Evolutionary conservation across 2,329 filamentous ascomycete species (phyloP).

Genomic region (Phialophora verrucosa): DNA sequence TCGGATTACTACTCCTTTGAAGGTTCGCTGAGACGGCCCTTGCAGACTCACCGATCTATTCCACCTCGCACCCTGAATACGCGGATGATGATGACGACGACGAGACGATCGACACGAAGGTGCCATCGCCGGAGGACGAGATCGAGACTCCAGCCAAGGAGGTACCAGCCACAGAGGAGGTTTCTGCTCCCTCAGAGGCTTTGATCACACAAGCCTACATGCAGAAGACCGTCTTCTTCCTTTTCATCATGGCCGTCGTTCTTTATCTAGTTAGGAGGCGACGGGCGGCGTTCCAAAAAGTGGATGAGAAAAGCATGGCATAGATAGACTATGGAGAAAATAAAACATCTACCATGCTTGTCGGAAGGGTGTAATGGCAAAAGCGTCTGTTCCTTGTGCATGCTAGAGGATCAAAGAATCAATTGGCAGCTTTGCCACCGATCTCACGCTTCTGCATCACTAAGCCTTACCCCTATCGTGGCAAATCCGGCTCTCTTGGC

Average conservation of each 20-base stretch:
- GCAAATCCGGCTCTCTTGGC: neutral
- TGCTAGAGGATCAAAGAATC: neutral
- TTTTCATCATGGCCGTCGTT: slow-evolving; percentile 31
- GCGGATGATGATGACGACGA: slow-evolving; percentile 24
- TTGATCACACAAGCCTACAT: slow-evolving; percentile 33
- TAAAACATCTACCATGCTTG: neutral
- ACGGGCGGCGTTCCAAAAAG: slow-evolving; percentile 25
- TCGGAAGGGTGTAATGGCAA: neutral
- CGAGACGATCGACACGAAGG: slow-evolving; percentile 17
- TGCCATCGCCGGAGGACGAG: slow-evolving; percentile 19
- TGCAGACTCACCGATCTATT: slow-evolving; percentile 33
- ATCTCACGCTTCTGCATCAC: slow-evolving; percentile 1
- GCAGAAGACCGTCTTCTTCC: slow-evolving; percentile 32
- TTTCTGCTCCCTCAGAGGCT: slow-evolving; percentile 19
- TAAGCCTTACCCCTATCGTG: slow-evolving; percentile 9
- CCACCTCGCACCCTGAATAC: slow-evolving; percentile 37
- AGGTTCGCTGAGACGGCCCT: slow-evolving; percentile 27
- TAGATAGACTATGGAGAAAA: slow-evolving; percentile 19
- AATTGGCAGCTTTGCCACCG: neutral
- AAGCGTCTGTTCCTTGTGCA: neutral
- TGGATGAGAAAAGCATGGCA: slow-evolving; percentile 37
- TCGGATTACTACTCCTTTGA: slow-evolving; percentile 27
- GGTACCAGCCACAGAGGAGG: slow-evolving; percentile 23
- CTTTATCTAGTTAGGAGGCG: slow-evolving; percentile 31
- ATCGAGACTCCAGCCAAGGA: slow-evolving; percentile 20